A percentile compares a stretch with the other conserved stretches of the same genome.
phyloP scores from a whole-genome alignment of 768 basidiomycete genomes.

The Leucogyrophana mollusca region DNA sequence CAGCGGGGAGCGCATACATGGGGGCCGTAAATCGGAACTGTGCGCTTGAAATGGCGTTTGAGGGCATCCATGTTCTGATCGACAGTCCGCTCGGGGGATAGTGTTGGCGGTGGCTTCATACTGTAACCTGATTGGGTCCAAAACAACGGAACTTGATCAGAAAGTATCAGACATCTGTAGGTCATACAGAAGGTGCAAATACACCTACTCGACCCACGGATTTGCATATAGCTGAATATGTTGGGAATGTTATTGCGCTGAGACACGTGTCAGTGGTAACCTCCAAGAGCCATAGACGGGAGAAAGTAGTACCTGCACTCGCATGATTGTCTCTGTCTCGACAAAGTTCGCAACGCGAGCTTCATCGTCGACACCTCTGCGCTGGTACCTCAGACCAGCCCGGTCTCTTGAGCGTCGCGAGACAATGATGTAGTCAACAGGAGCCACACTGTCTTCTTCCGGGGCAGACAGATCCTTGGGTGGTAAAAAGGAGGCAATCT shows the following conservation, averaged over 20 bases:
- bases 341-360: conserved; percentile 96
- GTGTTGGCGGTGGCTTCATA: conserved; percentile 82
- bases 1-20: conserved; percentile 50
- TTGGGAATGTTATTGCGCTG: conserved; percentile 77
- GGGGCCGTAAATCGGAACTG: conserved; percentile 69
- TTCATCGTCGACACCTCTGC: conserved; percentile 91
- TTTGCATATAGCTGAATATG: conserved; percentile 86
- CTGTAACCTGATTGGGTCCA: conserved; percentile 90
- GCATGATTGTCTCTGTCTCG: conserved; percentile 88
- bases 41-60: conserved; percentile 69
- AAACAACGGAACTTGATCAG: conserved; percentile 74
- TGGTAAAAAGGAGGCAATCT: conserved; percentile 59
- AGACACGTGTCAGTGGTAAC: not conserved
- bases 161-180: conserved; percentile 6
- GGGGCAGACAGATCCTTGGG: conserved; percentile 30
- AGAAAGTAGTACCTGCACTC: conserved; percentile 85
- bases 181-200: not conserved
- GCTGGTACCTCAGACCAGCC: conserved; percentile 91
- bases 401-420: conserved; percentile 87
- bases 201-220: conserved; percentile 83
- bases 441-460: conserved; percentile 35
- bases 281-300: no score
- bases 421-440: conserved; percentile 77
- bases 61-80: conserved; percentile 70
- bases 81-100: conserved; percentile 71